Evolutionary conservation across 163 green algal genomes (phyloP), one percentile per base, ranked within the genome.

Genomic region (Prototheca wickerhamii): DNA sequence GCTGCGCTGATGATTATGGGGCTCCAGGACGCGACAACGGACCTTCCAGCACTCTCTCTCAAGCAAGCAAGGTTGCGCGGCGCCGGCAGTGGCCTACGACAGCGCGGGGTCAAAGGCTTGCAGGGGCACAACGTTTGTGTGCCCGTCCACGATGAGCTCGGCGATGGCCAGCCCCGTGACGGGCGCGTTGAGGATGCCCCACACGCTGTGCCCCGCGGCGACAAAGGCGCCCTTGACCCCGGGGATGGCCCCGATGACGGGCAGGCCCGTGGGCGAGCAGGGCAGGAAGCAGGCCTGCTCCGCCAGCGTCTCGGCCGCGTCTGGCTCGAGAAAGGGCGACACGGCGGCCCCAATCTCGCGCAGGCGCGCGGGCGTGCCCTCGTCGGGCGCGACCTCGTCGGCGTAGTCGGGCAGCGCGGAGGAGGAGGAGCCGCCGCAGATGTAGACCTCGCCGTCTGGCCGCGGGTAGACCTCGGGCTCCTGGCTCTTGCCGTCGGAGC

Each of bases 131-230:
- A 46, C 72, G 12, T 0, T 72, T 15, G 58, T 51, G 1, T 31
- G 46, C 12, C 81, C 85, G 25, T 84, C 69, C 43, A 83, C 42
- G 26, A 94, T 84, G 29, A 89, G 57, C 65, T 94, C 87, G 4
- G 87, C 80, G 37, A 95, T 62, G 1, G 80, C 73, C 62, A 83
- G 65, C 3, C 88, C 88, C 10, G 87, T 95, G 25, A 78, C 87
- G 4, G 87, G 87, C 0, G 65, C 86, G 53, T 92, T 90, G 2
- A 93, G 66, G 61, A 95, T 92, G 40, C 88, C 88, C 88, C 88
- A 94, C 75, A 87, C 94, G 44, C 63, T 81, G 76, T 95, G 87
- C 0, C 83, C 86, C 32, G 87, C 69, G 17, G 77, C 82, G 18
- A 92, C 54, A 50, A 73, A 84, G 5, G 68, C 68, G 20, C 78